phyloP scores from a whole-genome alignment of 345 rosid genomes.

The Camelina neglecta region DNA sequence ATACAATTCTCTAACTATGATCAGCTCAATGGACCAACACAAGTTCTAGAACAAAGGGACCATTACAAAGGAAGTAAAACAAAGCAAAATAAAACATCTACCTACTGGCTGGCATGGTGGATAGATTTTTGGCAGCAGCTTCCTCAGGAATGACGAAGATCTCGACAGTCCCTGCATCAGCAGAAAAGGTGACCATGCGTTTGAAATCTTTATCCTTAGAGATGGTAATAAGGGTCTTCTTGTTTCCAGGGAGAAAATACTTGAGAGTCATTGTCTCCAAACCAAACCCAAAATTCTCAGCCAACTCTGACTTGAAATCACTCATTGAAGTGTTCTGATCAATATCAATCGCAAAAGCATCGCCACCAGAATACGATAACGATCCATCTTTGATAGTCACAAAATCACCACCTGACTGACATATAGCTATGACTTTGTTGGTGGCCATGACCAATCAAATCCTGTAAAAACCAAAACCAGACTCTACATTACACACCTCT shows the following conservation, averaged over 20 bases:
- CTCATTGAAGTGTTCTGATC: conserved; percentile 61
- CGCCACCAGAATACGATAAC: conserved; percentile 75
- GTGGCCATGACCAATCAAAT: conserved; percentile 60
- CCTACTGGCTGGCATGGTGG: conserved; percentile 79
- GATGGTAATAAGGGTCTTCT: conserved; percentile 80
- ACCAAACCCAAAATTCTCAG: conserved; percentile 71
- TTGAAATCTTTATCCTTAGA: conserved; percentile 89
- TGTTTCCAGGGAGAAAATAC: conserved; percentile 92
- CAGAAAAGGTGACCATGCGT: conserved; percentile 78
- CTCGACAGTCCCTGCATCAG: conserved; percentile 70
- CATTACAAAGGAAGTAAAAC: conserved; percentile 3
- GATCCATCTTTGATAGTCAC: conserved; percentile 67
- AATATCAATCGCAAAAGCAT: conserved; percentile 82
- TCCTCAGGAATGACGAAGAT: conserved; percentile 69
- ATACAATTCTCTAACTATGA: not conserved
- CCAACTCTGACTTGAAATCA: conserved; percentile 75
- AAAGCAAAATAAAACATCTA: conserved; percentile 38
- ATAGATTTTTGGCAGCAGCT: conserved; percentile 54
- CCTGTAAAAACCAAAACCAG: conserved; percentile 16
- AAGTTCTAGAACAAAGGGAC: conserved; percentile 5
- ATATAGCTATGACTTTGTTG: conserved; percentile 87
- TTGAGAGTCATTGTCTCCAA: conserved; percentile 64
- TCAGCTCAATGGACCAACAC: not conserved
- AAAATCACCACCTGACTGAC: conserved; percentile 93
- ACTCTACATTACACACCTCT: not conserved